Evolutionary conservation across 2,329 filamentous ascomycete species (phyloP).

Genomic region (Dothideomycetidae sp.): DNA sequence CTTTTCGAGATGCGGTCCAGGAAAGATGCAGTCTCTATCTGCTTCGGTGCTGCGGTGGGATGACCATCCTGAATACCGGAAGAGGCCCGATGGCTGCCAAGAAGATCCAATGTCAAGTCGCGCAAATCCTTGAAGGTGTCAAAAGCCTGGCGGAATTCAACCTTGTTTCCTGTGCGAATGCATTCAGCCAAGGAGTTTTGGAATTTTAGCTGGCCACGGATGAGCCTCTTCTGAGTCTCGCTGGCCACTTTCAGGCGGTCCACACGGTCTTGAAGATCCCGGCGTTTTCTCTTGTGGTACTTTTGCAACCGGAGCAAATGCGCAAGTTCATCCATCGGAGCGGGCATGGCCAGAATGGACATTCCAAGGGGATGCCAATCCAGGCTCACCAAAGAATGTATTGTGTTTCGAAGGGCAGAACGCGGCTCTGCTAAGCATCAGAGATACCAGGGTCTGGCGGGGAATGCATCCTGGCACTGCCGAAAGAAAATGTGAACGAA

Average conservation of each 20-base stretch:
- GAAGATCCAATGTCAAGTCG: slow-evolving; percentile 53
- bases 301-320: slow-evolving; percentile 64
- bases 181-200: slow-evolving; percentile 63
- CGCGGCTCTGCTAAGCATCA: background rate
- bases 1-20: slow-evolving; percentile 59
- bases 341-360: background rate
- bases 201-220: slow-evolving; percentile 58
- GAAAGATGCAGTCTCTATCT: slow-evolving; percentile 31
- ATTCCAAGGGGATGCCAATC: background rate
- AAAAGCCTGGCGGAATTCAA: slow-evolving; percentile 62
- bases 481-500: no score
- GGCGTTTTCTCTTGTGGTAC: slow-evolving; percentile 69
- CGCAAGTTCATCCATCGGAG: slow-evolving; percentile 53
- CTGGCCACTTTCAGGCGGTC: slow-evolving; percentile 62
- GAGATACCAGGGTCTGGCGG: background rate
- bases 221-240: slow-evolving; percentile 58
- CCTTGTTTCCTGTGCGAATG: slow-evolving; percentile 67
- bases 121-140: slow-evolving; percentile 61
- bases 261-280: slow-evolving; percentile 56
- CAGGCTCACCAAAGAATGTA: background rate
- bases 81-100: slow-evolving; percentile 1
- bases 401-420: background rate
- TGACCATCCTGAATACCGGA: slow-evolving; percentile 22
- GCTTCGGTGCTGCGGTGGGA: slow-evolving; percentile 38
- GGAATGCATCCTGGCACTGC: slow-evolving; percentile 4